Conservation (phyloP, 2,329 filamentous ascomycete genomes). For the Aspergillus ochraceus region DNA sequence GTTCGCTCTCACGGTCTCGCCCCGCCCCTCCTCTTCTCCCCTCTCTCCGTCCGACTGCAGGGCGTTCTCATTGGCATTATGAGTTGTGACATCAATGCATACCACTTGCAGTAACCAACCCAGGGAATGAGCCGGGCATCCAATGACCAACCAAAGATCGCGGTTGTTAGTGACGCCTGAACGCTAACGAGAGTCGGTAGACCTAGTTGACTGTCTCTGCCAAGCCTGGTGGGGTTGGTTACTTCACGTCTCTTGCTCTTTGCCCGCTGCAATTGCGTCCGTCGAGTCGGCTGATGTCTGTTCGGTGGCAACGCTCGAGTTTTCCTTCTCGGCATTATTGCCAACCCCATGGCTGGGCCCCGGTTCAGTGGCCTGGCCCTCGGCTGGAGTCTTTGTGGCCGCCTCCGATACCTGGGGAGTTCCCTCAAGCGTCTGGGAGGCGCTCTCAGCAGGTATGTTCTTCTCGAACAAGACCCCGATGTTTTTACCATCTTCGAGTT, state of each 20-base stretch:
- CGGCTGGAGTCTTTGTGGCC: constrained; percentile 16
- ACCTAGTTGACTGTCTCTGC: not conserved
- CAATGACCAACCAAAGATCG: not conserved
- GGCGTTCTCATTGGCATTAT: constrained; percentile 6
- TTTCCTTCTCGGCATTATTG: constrained; percentile 10
- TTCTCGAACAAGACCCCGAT: constrained; percentile 52
- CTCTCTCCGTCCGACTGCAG: constrained; percentile 3
- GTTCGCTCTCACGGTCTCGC: not conserved
- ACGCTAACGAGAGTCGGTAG: constrained; percentile 9
- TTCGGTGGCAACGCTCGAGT: constrained; percentile 7
- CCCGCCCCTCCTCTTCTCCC: too few species aligned
- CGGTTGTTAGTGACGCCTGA: not conserved
- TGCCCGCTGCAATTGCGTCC: constrained; percentile 8
- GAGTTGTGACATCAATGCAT: constrained; percentile 15
- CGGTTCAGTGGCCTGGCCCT: constrained; percentile 9
- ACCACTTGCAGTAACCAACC: constrained; percentile 4
- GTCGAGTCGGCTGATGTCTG: constrained; percentile 9
- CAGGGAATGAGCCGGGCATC: too few species aligned
- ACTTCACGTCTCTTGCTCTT: constrained; percentile 17
- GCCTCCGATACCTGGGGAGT: constrained; percentile 23
- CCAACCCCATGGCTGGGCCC: constrained; percentile 7
- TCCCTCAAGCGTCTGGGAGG: constrained; percentile 19
- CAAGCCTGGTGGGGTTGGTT: not conserved
- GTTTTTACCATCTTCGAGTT: constrained; percentile 79
- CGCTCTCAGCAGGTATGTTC: constrained; percentile 19